Evolutionary conservation across 306 rosid genomes (phyloP), one percentile per base, ranked within the genome.

Genomic region (Senna tora): DNA sequence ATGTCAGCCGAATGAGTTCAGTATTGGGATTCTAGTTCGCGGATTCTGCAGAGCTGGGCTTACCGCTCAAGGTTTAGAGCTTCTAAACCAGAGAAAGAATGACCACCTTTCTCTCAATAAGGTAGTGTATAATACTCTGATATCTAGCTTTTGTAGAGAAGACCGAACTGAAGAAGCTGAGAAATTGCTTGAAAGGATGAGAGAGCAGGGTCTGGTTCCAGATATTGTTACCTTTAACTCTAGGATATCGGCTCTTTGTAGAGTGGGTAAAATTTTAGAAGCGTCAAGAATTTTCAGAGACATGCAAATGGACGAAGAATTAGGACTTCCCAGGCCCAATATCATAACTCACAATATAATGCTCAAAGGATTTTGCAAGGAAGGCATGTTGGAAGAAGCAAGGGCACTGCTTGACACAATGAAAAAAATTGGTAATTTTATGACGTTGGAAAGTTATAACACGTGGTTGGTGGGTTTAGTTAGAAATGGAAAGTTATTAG

Each of bases 211-310:
- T 59, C 15, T 91, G 52, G 66, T 56, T 56, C 98, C 91, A 0
- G 89, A 94, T 82, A 85, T 85, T 71, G 92, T 91, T 60, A 94
- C 98, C 30, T 94, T 91, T 60, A 94, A 94, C 75, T 83, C 91
- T n/a, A 82, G 98, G 87, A 87, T 94, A 67, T 88, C 97, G 0
- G 96, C 95, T 1, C 97, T 94, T 46, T 91, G 95, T 79, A 72
- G 66, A 43, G 82, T 77, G 1, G 90, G 97, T 72, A 85, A 94
- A 66, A 79, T 94, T 71, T 71, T 87, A 8, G 96, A 94, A 81
- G 97, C 97, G 2, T 94, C 95, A 2, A 91, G 95, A 69, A 94
- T 94, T 70, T 91, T 91, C 72, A 83, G 95, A 53, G 98, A 94
- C 80, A 89, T 94, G 98, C 90, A 83, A 67, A 74, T 84, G 49